Percentiles rank a stretch among this genome's conserved stretches.
Conservation (phyloP, 2,329 filamentous ascomycete genomes). For the Arthrobotrys iridis region DNA sequence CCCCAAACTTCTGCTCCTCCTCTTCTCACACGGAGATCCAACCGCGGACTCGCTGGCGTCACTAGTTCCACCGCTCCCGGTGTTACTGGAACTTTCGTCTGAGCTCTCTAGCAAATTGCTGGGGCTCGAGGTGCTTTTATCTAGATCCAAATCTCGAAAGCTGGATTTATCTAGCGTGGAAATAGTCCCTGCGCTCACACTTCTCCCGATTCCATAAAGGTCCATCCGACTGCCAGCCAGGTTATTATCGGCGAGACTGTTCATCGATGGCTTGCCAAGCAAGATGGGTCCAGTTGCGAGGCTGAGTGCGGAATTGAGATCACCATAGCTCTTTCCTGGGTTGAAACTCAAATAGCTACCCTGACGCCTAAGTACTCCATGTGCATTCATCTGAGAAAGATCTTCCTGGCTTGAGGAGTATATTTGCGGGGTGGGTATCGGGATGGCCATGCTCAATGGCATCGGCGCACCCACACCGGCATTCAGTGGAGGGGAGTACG, state of each 20-base stretch:
- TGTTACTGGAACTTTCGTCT: conserved; percentile 1
- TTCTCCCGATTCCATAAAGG: conserved; percentile 8
- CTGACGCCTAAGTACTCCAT: neutral
- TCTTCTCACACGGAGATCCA: neutral
- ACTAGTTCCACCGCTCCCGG: conserved; percentile 11
- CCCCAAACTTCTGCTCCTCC: neutral
- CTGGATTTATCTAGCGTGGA: conserved; percentile 46
- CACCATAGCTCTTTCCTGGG: conserved; percentile 15
- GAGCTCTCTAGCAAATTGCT: conserved; percentile 29
- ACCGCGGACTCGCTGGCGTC: conserved; percentile 32
- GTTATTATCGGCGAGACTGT: conserved; percentile 22
- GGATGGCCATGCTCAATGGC: conserved; percentile 18
- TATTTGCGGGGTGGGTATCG: conserved; percentile 47
- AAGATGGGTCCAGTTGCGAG: conserved; percentile 1
- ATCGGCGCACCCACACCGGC: conserved; percentile 15
- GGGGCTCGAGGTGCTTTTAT: conserved; percentile 18
- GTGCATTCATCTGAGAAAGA: conserved; percentile 4
- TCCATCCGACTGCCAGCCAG: conserved; percentile 4
- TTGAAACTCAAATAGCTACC: conserved; percentile 17
- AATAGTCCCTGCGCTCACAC: conserved; percentile 28
- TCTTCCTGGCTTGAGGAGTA: conserved; percentile 50
- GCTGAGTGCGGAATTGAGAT: conserved; percentile 19
- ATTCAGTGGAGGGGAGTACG: conserved; percentile 22
- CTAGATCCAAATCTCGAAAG: conserved; percentile 35
- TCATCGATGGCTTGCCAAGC: conserved; percentile 29